Evolutionary conservation across 2,329 filamentous ascomycete genomes (phyloP).

Genomic region (Sclerotinia borealis): DNA sequence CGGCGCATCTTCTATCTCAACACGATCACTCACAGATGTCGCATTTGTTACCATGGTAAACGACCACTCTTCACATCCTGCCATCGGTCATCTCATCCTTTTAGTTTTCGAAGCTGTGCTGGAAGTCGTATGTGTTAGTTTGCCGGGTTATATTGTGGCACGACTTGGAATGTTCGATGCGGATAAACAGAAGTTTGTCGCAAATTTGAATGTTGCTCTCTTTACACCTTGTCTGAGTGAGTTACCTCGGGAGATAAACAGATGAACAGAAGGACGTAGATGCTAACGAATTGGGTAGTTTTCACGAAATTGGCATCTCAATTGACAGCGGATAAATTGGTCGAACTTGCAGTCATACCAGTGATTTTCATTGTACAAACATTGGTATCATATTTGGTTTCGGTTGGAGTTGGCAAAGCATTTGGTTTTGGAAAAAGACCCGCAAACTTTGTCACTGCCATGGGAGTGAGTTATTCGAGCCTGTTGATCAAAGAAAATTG

Average conservation of each 20-base stretch:
- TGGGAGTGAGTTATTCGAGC: slow-evolving; percentile 57
- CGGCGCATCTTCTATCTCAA: slow-evolving; percentile 20
- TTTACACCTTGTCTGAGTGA: slow-evolving; percentile 95
- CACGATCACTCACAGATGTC: slow-evolving; percentile 22
- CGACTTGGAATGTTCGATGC: slow-evolving; percentile 88
- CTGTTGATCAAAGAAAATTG: background rate
- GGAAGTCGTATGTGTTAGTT: slow-evolving; percentile 89
- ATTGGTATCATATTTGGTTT: slow-evolving; percentile 74
- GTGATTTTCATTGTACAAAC: slow-evolving; percentile 88
- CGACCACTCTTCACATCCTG: slow-evolving; percentile 36
- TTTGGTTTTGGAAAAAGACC: slow-evolving; percentile 81
- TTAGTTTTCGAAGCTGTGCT: slow-evolving; percentile 86
- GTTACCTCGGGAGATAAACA: slow-evolving; percentile 28
- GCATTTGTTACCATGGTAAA: slow-evolving; percentile 22
- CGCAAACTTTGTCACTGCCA: slow-evolving; percentile 91
- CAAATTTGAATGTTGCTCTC: slow-evolving; percentile 90
- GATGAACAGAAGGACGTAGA: background rate
- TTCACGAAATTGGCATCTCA: slow-evolving; percentile 97
- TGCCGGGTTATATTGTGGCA: slow-evolving; percentile 91
- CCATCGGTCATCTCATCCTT: slow-evolving; percentile 37
- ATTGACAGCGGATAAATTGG: slow-evolving; percentile 82
- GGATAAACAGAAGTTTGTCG: slow-evolving; percentile 92
- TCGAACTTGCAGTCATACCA: slow-evolving; percentile 90
- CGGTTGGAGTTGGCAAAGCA: slow-evolving; percentile 61
- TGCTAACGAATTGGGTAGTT: slow-evolving; percentile 46